Evolutionary conservation across 495 filamentous ascomycete genomes (phyloP).

Genomic region (Penicillium simplicissimum): DNA sequence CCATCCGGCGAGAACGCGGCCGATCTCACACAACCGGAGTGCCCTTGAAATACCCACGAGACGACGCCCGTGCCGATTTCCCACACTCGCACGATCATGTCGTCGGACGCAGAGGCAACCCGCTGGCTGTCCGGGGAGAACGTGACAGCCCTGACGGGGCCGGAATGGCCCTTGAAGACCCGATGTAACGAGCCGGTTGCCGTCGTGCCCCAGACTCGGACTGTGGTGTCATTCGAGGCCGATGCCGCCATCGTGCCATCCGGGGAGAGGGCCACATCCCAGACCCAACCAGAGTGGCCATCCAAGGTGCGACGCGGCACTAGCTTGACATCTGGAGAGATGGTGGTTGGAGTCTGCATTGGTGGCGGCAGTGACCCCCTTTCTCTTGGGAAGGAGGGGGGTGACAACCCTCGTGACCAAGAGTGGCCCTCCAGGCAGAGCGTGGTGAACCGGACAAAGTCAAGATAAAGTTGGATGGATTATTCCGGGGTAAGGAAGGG

Average conservation of each 20-base stretch:
- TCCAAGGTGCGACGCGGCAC: slow-evolving; percentile 20
- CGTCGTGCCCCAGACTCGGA: slow-evolving; percentile 35
- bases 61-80: slow-evolving; percentile 21
- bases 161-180: slow-evolving; percentile 22
- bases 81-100: slow-evolving; percentile 11
- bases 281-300: slow-evolving; percentile 24
- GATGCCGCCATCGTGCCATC: slow-evolving; percentile 32
- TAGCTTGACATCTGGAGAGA: slow-evolving; percentile 10
- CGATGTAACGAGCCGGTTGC: slow-evolving; percentile 21
- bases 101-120: slow-evolving; percentile 10
- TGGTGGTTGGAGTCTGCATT: slow-evolving; percentile 10
- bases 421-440: slow-evolving; percentile 1
- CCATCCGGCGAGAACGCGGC: slow-evolving; percentile 31
- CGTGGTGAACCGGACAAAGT: not conserved
- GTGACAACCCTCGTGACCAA: slow-evolving; percentile 5
- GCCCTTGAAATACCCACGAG: slow-evolving; percentile 18
- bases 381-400: not conserved
- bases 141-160: slow-evolving; percentile 7
- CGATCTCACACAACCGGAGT: slow-evolving; percentile 15
- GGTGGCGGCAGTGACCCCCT: slow-evolving; percentile 12
- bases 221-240: slow-evolving; percentile 26
- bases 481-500: not conserved
- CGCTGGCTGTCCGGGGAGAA: slow-evolving; percentile 5
- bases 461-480: slow-evolving; percentile 1
- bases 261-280: slow-evolving; percentile 30